Evolutionary conservation across 768 basidiomycete species (phyloP).

Genomic region (Trametes gibbosa): DNA sequence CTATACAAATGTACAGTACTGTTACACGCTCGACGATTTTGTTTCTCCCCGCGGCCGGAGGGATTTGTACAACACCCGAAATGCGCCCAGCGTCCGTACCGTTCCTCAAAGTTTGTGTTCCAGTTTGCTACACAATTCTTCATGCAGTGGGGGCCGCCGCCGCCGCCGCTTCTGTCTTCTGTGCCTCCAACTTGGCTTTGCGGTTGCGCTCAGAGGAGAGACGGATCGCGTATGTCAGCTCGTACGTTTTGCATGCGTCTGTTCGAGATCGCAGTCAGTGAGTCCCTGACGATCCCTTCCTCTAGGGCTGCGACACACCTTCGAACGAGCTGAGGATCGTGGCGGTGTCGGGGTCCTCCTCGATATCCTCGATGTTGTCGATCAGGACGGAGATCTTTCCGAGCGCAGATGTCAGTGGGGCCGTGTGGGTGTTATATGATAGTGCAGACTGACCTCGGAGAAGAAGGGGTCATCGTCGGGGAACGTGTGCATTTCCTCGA

Average conservation of each 20-base stretch:
- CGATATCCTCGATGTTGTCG: conserved; percentile 86
- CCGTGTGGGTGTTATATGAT: too few relatives aligned
- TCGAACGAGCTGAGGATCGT: conserved; percentile 84
- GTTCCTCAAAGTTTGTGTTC: too few relatives aligned
- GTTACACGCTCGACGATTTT: background rate
- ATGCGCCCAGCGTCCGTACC: too few relatives aligned
- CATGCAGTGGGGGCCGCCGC: background rate
- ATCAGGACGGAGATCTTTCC: conserved; percentile 83
- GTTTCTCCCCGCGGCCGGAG: background rate
- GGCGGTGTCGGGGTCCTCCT: conserved; percentile 77
- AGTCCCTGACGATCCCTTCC: background rate
- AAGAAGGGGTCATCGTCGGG: conserved; percentile 90
- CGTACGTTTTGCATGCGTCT: conserved; percentile 88
- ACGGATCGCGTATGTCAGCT: conserved; percentile 93
- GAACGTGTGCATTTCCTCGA: conserved; percentile 68
- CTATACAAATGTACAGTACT: background rate
- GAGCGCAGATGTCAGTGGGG: too few relatives aligned
- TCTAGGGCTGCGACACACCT: conserved; percentile 43
- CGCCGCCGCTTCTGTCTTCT: background rate
- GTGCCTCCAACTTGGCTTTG: conserved; percentile 20
- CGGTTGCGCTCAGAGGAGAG: conserved; percentile 70
- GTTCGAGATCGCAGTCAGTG: conserved; percentile 4
- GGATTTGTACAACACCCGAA: background rate
- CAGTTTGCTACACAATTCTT: background rate
- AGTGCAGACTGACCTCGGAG: conserved; percentile 60